Evolutionary conservation across 768 basidiomycete species (phyloP).

Genomic region (Tephrocybe rancida): DNA sequence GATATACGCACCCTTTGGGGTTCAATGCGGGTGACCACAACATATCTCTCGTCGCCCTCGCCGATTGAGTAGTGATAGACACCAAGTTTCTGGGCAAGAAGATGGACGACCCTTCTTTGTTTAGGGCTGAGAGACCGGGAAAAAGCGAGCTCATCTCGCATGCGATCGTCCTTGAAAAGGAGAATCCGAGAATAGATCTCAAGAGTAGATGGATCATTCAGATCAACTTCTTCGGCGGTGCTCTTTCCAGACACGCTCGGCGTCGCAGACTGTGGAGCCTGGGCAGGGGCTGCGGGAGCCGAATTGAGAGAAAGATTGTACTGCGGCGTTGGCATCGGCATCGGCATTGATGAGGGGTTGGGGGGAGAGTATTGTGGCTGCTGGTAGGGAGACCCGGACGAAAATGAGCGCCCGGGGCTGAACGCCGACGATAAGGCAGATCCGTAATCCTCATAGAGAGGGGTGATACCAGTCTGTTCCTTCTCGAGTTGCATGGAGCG

Average conservation of each 20-base stretch:
- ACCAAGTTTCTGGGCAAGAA: slow-evolving; percentile 95
- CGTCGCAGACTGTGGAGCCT: slow-evolving; percentile 57
- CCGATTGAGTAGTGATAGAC: slow-evolving; percentile 95
- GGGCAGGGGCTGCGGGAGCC: slow-evolving; percentile 53
- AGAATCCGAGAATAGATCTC: slow-evolving; percentile 97
- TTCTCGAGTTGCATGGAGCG: slow-evolving; percentile 95
- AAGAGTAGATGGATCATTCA: slow-evolving; percentile 93
- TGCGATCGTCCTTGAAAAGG: slow-evolving; percentile 95
- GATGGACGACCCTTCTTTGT: slow-evolving; percentile 90
- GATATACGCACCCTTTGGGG: slow-evolving; percentile 67
- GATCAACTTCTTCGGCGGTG: slow-evolving; percentile 76
- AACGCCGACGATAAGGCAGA: slow-evolving; percentile 60
- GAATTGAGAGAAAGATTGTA: slow-evolving; percentile 47
- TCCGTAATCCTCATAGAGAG: slow-evolving; percentile 77
- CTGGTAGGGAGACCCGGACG: slow-evolving; percentile 61
- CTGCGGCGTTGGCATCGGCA: slow-evolving; percentile 45
- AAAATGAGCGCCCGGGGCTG: slow-evolving; percentile 75
- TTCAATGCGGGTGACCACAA: slow-evolving; percentile 91
- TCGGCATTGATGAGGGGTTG: slow-evolving; percentile 47
- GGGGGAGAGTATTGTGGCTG: slow-evolving; percentile 70
- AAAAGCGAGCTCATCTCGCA: slow-evolving; percentile 97
- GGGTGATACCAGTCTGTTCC: slow-evolving; percentile 58
- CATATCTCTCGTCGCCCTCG: slow-evolving; percentile 90
- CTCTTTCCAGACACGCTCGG: slow-evolving; percentile 69
- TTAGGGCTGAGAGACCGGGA: slow-evolving; percentile 83